Evolutionary conservation across 768 basidiomycete genomes (phyloP).

Genomic region (Boletus tomentosulus): DNA sequence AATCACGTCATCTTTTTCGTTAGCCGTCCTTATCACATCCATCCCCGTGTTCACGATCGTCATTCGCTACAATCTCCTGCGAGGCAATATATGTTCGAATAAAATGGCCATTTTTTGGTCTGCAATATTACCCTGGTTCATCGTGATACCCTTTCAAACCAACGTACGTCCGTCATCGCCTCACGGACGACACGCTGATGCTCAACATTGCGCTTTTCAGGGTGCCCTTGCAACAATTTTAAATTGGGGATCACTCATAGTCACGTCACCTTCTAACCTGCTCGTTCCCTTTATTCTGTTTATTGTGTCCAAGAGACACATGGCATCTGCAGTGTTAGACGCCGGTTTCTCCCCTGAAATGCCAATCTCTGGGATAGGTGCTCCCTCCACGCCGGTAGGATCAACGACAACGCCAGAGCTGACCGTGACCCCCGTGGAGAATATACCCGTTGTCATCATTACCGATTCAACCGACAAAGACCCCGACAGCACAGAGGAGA

Average conservation of each 20-base stretch:
- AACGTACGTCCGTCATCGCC: slow-evolving; percentile 8
- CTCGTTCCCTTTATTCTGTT: slow-evolving; percentile 21
- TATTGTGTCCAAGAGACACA: slow-evolving; percentile 16
- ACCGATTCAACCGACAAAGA: slow-evolving; percentile 12
- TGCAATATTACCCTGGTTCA: slow-evolving; percentile 20
- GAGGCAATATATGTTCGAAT: slow-evolving; percentile 23
- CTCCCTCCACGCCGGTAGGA: not conserved
- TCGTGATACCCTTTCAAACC: slow-evolving; percentile 24
- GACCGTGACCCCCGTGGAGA: not conserved
- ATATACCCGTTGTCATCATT: slow-evolving; percentile 16
- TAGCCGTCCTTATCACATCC: slow-evolving; percentile 25
- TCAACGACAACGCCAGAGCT: not conserved
- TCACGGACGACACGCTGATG: not conserved
- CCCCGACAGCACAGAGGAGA: not conserved
- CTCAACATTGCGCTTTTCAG: slow-evolving; percentile 1
- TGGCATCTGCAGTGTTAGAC: slow-evolving; percentile 20
- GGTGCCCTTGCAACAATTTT: slow-evolving; percentile 14
- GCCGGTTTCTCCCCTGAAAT: slow-evolving; percentile 3
- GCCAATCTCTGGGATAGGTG: not conserved
- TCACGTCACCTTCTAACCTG: slow-evolving; percentile 22
- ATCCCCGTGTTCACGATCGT: slow-evolving; percentile 23
- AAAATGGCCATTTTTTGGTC: slow-evolving; percentile 23
- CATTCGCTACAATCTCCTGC: slow-evolving; percentile 22
- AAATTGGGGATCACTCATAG: slow-evolving; percentile 25
- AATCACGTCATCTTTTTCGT: not conserved